Evolutionary conservation across 495 filamentous ascomycete species (phyloP), one percentile per base, ranked within the genome.

Genomic region (Cairneyella variabilis): DNA sequence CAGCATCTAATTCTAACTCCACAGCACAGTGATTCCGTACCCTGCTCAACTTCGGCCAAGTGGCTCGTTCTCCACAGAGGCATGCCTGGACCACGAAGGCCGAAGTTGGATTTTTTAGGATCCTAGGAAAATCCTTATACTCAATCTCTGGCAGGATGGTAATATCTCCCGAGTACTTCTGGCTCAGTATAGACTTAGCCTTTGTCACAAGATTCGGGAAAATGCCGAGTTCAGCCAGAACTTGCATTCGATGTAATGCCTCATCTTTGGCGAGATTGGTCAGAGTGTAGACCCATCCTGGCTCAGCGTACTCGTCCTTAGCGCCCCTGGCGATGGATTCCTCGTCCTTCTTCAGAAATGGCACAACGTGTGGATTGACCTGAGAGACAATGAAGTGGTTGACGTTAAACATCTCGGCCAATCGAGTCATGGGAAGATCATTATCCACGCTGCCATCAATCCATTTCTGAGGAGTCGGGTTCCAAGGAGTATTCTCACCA

Each of bases 371-470:
- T 1, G 92, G 92, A 62, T 96, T 97, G 40, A 95, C 90, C 64
- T 97, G 92, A 0, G 91, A 96, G 26, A 96, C 92, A 62, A 97
- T 96, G 64, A 96, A 96, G 64, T 96, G 91, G 64, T 96, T 97
- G 69, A 96, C 91, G 63, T 96, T 96, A 70, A 96, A 96, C 88
- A 96, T 92, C 59, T 96, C 91, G 0, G 91, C 85, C 10, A 97
- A 74, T 9, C 88, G 77, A 39, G 84, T 90, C 88, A 96, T 96
- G 18, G 92, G 92, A 2, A 97, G 76, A 68, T 97, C 92, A 53
- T 90, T 90, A 59, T 97, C 91, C 3, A 97, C 89, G 0, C 90
- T 95, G 4, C 92, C 92, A 66, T 97, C 92, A 39, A 96, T 96
- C 77, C 85, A 97, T 54, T 79, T 80, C 59, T 87, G 86, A 16